Evolutionary conservation across 805 yeast species (phyloP), one percentile per base, ranked within the genome.

Genomic region (Metschnikowia peoriensis): DNA sequence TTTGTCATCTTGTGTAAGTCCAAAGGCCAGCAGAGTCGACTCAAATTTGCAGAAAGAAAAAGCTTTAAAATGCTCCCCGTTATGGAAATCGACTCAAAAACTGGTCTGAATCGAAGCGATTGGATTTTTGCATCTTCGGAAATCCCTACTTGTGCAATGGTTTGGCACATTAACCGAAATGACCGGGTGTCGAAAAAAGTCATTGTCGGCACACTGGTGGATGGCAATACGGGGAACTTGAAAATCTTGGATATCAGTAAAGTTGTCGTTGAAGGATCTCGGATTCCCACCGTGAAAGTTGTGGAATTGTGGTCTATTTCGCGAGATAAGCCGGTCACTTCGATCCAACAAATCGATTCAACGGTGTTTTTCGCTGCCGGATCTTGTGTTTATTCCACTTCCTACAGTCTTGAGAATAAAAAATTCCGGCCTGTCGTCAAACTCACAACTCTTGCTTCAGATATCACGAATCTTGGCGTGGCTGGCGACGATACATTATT

Each of bases 11-110:
- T 73, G 46, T 70, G 73, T 50, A 60, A 62, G 15, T 63, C 75
- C 15, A 69, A 65, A 47, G 62, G 62, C 27, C 57, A 62, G 2
- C 52, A 50, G 32, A 52, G 59, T 2, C 60, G 75, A 41, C 47
- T 75, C 37, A 65, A 63, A 46, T 71, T 71, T 47, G 66, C 67
- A 11, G 78, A 74, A 48, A 55, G 73, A 44, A 73, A 67, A 50
- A 40, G 61, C 0, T 59, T 65, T 43, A 64, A 57, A 39, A 34
- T 63, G 22, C 50, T 71, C 14, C 57, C 63, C 4, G 66, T 66
- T 16, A 41, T 54, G 6, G 75, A 70, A 38, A 46, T 56, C 28
- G 62, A 55, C 48, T 37, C 54, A 8, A 48, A 44, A 7, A 15
- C 50, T 14, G 55, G 50, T 2, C 5, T 22, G 1, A 46, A 38